Evolutionary conservation across 2,329 filamentous ascomycete genomes (phyloP).

Genomic region (Penicillium freii): DNA sequence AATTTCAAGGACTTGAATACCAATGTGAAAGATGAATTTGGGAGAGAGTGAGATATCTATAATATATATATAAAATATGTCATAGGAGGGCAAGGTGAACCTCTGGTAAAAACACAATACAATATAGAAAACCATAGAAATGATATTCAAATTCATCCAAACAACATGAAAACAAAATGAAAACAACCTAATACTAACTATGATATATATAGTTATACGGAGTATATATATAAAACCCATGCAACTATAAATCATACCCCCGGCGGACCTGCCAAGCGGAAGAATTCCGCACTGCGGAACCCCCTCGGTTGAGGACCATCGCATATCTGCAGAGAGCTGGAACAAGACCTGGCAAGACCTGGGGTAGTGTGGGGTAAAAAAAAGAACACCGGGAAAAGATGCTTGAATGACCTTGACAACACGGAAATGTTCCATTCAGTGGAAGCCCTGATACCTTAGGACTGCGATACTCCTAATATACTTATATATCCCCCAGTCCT

Average conservation of each 20-base stretch:
- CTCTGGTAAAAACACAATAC: no score
- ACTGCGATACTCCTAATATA: not conserved
- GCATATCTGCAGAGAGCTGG: not conserved
- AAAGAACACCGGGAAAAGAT: not conserved
- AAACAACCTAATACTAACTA: not conserved
- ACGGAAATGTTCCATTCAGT: conserved; percentile 22
- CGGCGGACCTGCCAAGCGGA: not conserved
- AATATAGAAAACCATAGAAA: not conserved
- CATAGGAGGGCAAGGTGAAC: no score
- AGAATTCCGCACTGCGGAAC: conserved; percentile 15
- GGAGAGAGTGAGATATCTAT: no score
- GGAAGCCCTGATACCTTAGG: not conserved
- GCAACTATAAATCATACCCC: not conserved
- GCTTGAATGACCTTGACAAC: not conserved
- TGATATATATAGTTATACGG: not conserved
- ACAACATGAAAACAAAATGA: not conserved
- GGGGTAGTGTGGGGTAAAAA: conserved; percentile 13
- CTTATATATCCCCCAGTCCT: not conserved
- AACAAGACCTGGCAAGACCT: conserved; percentile 5
- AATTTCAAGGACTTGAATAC: not conserved
- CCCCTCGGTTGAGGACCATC: not conserved
- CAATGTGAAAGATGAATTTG: not conserved
- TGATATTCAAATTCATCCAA: not conserved
- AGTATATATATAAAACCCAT: not conserved
- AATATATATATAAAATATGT: no score